Evolutionary conservation across 495 filamentous ascomycete genomes (phyloP).

Genomic region (Trichoderma parareesei): DNA sequence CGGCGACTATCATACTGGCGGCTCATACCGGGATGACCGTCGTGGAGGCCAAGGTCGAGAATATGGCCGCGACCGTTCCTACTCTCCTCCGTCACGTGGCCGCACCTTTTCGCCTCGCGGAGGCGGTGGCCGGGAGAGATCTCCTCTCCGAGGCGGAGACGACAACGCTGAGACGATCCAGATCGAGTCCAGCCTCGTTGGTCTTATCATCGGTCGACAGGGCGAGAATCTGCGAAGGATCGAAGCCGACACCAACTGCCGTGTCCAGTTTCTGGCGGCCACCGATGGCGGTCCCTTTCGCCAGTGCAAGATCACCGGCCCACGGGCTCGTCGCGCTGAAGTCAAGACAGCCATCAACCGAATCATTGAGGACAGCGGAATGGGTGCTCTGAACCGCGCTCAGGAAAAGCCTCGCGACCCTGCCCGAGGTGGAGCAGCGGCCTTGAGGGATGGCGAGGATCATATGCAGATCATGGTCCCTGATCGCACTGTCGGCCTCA

Average conservation of each 20-base stretch:
- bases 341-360: constrained; percentile 68
- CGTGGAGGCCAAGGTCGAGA: constrained; percentile 44
- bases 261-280: constrained; percentile 76
- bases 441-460: constrained; percentile 62
- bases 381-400: constrained; percentile 41
- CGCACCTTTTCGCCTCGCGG: constrained; percentile 43
- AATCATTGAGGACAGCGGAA: constrained; percentile 76
- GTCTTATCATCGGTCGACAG: constrained; percentile 74
- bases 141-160: constrained; percentile 43
- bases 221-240: constrained; percentile 76
- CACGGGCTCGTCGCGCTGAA: constrained; percentile 52
- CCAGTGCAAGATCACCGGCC: constrained; percentile 70
- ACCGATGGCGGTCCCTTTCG: constrained; percentile 54
- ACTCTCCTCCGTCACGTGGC: constrained; percentile 47
- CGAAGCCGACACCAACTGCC: constrained; percentile 62
- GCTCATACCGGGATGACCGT: constrained; percentile 71
- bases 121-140: constrained; percentile 41
- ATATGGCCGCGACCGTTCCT: constrained; percentile 55
- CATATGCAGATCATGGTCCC: constrained; percentile 80
- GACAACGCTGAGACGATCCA: constrained; percentile 64
- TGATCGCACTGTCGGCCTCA: constrained; percentile 78
- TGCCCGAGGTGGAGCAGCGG: constrained; percentile 31
- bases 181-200: constrained; percentile 70
- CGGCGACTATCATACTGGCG: constrained; percentile 58
- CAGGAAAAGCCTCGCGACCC: constrained; percentile 23